Percentiles rank a stretch among this genome's conserved stretches.
Conservation (phyloP, 371 early-diverging fungal genomes). For the Rhizopus sp. region DNA sequence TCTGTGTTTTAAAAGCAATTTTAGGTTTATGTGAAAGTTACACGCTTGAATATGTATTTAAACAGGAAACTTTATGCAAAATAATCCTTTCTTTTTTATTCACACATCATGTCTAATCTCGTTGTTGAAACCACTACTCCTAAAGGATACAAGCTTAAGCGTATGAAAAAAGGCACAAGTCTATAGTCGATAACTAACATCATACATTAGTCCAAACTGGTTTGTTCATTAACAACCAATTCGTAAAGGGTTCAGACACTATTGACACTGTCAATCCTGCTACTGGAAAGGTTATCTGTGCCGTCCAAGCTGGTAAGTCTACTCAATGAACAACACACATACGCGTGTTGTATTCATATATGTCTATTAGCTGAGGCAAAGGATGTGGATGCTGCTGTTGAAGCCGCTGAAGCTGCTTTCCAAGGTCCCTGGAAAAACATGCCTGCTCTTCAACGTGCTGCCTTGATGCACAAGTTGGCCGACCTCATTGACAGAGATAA, state of each 20-base stretch:
- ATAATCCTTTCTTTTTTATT: slow-evolving; percentile 10
- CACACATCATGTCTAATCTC: slow-evolving; percentile 22
- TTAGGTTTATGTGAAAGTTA: background rate
- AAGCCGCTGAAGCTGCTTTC: slow-evolving; percentile 52
- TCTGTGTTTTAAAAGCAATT: no score
- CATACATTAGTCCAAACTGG: slow-evolving; percentile 47
- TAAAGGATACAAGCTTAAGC: slow-evolving; percentile 39
- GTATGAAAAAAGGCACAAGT: slow-evolving; percentile 23
- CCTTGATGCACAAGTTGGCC: slow-evolving; percentile 51
- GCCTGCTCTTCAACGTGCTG: slow-evolving; percentile 33
- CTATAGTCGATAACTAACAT: background rate
- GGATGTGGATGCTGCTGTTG: slow-evolving; percentile 51
- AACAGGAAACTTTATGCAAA: background rate
- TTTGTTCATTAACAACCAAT: slow-evolving; percentile 58
- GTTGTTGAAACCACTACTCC: slow-evolving; percentile 33
- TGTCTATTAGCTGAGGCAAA: slow-evolving; percentile 39
- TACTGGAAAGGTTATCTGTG: slow-evolving; percentile 44
- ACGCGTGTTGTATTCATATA: background rate
- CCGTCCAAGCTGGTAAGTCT: slow-evolving; percentile 48
- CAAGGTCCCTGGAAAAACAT: slow-evolving; percentile 43
- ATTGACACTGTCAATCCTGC: slow-evolving; percentile 55
- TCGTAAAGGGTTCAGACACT: slow-evolving; percentile 43
- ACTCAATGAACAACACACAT: background rate
- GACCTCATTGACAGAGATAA: slow-evolving; percentile 43
- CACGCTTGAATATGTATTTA: background rate